Percentiles rank a stretch among this genome's conserved stretches.
Evolutionary conservation across 139 green algal species (phyloP).

Genomic region (Haematococcus lacustris): DNA sequence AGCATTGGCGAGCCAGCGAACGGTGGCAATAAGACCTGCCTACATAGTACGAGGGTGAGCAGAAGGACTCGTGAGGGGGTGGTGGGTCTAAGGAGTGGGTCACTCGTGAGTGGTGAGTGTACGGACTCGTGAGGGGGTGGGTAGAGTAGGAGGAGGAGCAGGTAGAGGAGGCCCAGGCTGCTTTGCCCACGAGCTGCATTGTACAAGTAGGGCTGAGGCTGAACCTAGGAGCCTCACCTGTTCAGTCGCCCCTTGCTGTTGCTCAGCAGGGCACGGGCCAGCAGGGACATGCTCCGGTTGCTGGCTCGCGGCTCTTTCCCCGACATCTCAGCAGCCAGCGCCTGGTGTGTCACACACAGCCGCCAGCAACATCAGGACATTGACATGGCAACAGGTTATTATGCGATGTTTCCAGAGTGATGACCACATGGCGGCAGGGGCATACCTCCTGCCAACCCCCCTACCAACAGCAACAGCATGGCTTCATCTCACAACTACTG

Average conservation of each 20-base stretch:
- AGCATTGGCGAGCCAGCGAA: not conserved
- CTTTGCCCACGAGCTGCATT: too few relatives aligned
- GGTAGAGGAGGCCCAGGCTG: too few relatives aligned
- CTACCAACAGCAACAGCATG: not conserved
- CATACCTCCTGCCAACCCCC: not conserved
- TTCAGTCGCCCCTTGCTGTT: not conserved
- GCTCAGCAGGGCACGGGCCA: conserved; percentile 12
- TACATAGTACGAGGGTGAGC: too few relatives aligned
- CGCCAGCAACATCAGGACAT: too few relatives aligned
- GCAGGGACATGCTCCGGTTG: conserved; percentile 14
- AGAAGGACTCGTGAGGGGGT: too few relatives aligned
- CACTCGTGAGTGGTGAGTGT: too few relatives aligned
- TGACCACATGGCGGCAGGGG: not conserved
- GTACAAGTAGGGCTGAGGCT: too few relatives aligned
- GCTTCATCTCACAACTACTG: not conserved
- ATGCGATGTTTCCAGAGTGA: not conserved
- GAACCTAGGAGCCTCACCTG: not conserved
- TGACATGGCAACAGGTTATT: not conserved
- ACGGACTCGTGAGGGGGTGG: too few relatives aligned
- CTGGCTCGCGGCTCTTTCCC: conserved; percentile 22
- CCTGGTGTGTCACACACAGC: not conserved
- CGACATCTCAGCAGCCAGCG: conserved; percentile 12
- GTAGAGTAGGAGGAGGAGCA: too few relatives aligned
- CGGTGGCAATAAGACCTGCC: not conserved
- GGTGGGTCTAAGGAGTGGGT: too few relatives aligned